Percentiles rank a stretch among this genome's conserved stretches.
Evolutionary conservation across 371 early-diverging fungal genomes (phyloP).

Genomic region (Mucor racemosus): DNA sequence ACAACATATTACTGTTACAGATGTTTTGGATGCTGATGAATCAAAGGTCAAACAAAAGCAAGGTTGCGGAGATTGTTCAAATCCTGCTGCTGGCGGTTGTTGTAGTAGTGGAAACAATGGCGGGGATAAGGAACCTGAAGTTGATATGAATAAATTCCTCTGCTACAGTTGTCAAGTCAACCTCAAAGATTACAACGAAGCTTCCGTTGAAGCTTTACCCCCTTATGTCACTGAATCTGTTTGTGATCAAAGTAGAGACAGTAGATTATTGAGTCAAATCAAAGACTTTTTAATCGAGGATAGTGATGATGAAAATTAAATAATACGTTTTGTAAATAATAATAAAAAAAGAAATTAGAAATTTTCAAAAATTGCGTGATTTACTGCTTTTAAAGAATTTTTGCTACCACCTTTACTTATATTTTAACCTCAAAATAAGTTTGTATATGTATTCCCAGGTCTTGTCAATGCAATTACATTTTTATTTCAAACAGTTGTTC

Average conservation of each 20-base stretch:
- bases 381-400: too few species aligned
- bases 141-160: slow-evolving; percentile 45
- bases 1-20: slow-evolving; percentile 57
- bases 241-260: slow-evolving; percentile 38
- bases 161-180: slow-evolving; percentile 70
- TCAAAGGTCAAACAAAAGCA: not conserved
- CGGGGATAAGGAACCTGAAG: not conserved
- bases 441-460: too few species aligned
- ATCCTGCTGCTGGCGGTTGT: slow-evolving; percentile 16
- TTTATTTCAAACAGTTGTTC: too few species aligned
- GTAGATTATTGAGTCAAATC: slow-evolving; percentile 54
- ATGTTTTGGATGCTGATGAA: slow-evolving; percentile 20
- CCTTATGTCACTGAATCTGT: slow-evolving; percentile 30
- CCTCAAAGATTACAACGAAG: slow-evolving; percentile 48
- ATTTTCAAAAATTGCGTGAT: too few species aligned
- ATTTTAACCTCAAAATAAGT: too few species aligned
- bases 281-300: slow-evolving; percentile 57
- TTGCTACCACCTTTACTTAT: too few species aligned
- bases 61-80: slow-evolving; percentile 14
- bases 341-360: too few species aligned
- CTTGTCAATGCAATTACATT: too few species aligned
- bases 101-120: slow-evolving; percentile 31
- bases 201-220: slow-evolving; percentile 28
- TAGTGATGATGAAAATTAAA: slow-evolving; percentile 43
- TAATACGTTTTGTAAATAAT: not conserved